Conservation (phyloP, 208 protist species). For the Leishmania arabica region DNA sequence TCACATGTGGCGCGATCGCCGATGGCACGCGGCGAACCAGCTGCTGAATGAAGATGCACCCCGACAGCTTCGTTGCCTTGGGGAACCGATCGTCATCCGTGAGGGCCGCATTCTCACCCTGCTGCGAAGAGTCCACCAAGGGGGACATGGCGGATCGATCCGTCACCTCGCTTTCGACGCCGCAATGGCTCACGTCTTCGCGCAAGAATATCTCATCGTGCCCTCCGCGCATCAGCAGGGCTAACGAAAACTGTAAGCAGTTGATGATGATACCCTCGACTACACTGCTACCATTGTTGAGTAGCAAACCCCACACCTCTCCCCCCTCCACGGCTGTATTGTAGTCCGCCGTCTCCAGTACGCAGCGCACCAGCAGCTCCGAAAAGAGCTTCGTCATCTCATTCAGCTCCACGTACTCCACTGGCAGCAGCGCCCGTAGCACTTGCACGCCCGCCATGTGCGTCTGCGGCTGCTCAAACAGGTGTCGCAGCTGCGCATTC, state of each 20-base stretch:
- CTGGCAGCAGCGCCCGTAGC: constrained; percentile 62
- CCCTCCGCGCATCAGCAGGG: constrained; percentile 40
- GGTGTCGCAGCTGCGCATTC: constrained; percentile 67
- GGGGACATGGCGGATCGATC: background rate
- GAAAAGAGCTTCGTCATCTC: constrained; percentile 78
- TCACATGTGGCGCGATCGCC: constrained; percentile 49
- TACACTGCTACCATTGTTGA: constrained; percentile 78
- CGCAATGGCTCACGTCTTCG: constrained; percentile 6
- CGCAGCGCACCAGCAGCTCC: constrained; percentile 59
- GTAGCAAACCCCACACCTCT: constrained; percentile 77
- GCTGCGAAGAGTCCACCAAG: constrained; percentile 1
- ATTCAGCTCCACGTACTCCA: constrained; percentile 84
- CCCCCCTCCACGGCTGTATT: constrained; percentile 52
- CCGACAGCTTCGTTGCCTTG: constrained; percentile 56
- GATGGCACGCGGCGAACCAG: constrained; percentile 73
- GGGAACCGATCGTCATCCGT: constrained; percentile 28
- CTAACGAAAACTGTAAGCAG: constrained; percentile 62
- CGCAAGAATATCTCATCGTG: constrained; percentile 45
- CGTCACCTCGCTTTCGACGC: background rate
- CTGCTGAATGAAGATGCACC: constrained; percentile 77
- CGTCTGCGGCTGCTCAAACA: constrained; percentile 68
- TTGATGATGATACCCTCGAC: constrained; percentile 70
- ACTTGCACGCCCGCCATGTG: constrained; percentile 69
- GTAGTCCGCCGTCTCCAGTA: constrained; percentile 53
- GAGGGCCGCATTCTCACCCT: background rate